phyloP scores from a whole-genome alignment of 768 basidiomycete genomes.

The Tylopilus intermedius region DNA sequence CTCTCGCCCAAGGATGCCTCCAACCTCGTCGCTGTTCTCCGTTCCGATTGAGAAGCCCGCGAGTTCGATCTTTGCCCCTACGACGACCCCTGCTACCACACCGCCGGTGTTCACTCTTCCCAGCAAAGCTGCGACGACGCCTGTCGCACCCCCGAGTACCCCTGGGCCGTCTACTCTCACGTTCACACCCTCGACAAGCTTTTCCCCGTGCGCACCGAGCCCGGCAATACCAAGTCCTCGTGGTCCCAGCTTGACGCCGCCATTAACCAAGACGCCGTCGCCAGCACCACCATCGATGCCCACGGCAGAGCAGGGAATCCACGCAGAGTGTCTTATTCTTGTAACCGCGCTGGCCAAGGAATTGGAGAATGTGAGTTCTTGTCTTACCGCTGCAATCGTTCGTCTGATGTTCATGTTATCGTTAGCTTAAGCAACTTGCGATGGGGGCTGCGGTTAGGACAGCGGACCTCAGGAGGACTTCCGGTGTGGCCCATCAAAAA shows the following conservation, averaged over 20 bases:
- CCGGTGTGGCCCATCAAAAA: conserved; percentile 36
- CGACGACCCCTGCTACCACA: not conserved
- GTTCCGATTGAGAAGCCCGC: conserved; percentile 9
- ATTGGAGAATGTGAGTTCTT: conserved; percentile 50
- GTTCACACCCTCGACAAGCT: conserved; percentile 6
- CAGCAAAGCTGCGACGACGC: conserved; percentile 2
- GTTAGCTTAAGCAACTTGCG: conserved; percentile 44
- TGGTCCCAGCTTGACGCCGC: conserved; percentile 8
- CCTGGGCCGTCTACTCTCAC: conserved; percentile 6
- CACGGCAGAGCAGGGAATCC: conserved; percentile 56
- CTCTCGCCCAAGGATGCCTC: conserved; percentile 46
- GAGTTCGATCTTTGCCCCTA: conserved; percentile 4
- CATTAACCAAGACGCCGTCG: not conserved
- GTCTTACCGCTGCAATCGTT: not conserved
- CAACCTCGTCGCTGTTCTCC: conserved; percentile 35
- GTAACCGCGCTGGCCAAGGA: conserved; percentile 45
- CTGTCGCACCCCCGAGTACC: conserved; percentile 3
- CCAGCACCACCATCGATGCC: conserved; percentile 13
- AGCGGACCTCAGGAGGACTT: conserved; percentile 33
- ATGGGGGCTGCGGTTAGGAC: conserved; percentile 35
- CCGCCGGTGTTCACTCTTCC: not conserved
- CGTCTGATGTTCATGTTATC: not conserved
- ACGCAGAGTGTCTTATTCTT: conserved; percentile 57
- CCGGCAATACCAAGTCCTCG: conserved; percentile 1
- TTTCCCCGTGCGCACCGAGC: conserved; percentile 9